Evolutionary conservation across 1,284 basidiomycete genomes (phyloP).

Genomic region (Leccinum griseonigrum): DNA sequence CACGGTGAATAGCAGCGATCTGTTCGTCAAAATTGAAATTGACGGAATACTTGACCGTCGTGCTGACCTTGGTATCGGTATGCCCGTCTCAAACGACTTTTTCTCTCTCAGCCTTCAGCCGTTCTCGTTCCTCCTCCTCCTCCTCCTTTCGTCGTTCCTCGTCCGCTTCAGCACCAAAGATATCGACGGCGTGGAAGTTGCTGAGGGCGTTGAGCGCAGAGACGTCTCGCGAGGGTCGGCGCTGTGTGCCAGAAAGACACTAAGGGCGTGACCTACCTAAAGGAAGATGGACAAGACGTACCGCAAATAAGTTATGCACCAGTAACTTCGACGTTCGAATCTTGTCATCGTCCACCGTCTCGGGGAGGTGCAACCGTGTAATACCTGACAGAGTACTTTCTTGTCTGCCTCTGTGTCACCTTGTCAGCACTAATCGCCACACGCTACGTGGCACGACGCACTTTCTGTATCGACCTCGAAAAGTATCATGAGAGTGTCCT

Average conservation of each 20-base stretch:
- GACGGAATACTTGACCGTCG: slow-evolving; percentile 86
- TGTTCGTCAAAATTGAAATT: slow-evolving; percentile 93
- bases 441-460: slow-evolving; percentile 26
- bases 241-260: slow-evolving; percentile 41
- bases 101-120: slow-evolving; percentile 74
- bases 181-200: too few species aligned
- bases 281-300: slow-evolving; percentile 35
- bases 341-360: slow-evolving; percentile 66
- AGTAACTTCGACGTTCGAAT: slow-evolving; percentile 66
- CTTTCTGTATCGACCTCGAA: slow-evolving; percentile 48
- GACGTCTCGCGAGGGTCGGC: slow-evolving; percentile 73
- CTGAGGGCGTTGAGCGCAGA: slow-evolving; percentile 72
- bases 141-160: slow-evolving; percentile 82
- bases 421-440: background rate
- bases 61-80: slow-evolving; percentile 84
- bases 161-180: slow-evolving; percentile 89
- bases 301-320: slow-evolving; percentile 57
- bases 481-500: slow-evolving; percentile 67
- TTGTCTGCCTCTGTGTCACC: slow-evolving; percentile 64
- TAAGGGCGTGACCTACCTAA: background rate
- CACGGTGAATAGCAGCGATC: slow-evolving; percentile 89
- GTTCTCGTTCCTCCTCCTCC: slow-evolving; percentile 77
- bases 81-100: slow-evolving; percentile 97
- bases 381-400: slow-evolving; percentile 78
- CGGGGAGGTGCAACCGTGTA: slow-evolving; percentile 79